Conservation (phyloP, 2,329 filamentous ascomycete genomes). For the Trichophyton mentagrophytes region DNA sequence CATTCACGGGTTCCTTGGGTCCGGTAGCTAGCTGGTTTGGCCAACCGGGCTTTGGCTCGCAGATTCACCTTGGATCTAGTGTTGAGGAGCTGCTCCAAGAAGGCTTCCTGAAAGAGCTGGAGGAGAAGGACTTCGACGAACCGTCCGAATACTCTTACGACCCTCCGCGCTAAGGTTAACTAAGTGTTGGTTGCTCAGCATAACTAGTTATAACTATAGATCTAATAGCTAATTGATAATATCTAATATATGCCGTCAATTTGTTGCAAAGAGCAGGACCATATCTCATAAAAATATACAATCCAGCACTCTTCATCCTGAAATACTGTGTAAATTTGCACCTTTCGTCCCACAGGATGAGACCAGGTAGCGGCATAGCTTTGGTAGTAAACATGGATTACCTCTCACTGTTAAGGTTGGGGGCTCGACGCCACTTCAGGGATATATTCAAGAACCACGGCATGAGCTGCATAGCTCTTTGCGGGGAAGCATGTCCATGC, state of each 20-base stretch:
- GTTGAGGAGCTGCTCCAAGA: not conserved
- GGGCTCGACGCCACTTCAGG: too few relatives aligned
- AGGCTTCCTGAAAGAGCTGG: not conserved
- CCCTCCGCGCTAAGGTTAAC: not conserved
- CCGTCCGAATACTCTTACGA: not conserved
- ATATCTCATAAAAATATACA: too few relatives aligned
- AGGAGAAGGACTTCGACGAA: not conserved
- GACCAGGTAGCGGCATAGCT: too few relatives aligned
- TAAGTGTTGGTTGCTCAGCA: not conserved
- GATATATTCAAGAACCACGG: too few relatives aligned
- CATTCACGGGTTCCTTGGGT: not conserved
- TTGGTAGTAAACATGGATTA: too few relatives aligned
- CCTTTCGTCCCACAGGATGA: too few relatives aligned
- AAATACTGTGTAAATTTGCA: too few relatives aligned
- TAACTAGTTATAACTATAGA: too few relatives aligned
- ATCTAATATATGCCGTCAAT: too few relatives aligned
- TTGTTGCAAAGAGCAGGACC: too few relatives aligned
- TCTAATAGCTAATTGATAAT: not conserved
- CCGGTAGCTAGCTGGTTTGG: slow-evolving; percentile 1
- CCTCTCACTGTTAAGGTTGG: too few relatives aligned
- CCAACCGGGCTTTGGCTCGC: not conserved
- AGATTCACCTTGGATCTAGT: not conserved
- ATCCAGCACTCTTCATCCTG: too few relatives aligned
- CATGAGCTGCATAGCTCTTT: not conserved
- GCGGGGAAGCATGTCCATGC: not conserved